Evolutionary conservation across 2,329 filamentous ascomycete species (phyloP).

Genomic region (Myriosclerotinia scirpicola): DNA sequence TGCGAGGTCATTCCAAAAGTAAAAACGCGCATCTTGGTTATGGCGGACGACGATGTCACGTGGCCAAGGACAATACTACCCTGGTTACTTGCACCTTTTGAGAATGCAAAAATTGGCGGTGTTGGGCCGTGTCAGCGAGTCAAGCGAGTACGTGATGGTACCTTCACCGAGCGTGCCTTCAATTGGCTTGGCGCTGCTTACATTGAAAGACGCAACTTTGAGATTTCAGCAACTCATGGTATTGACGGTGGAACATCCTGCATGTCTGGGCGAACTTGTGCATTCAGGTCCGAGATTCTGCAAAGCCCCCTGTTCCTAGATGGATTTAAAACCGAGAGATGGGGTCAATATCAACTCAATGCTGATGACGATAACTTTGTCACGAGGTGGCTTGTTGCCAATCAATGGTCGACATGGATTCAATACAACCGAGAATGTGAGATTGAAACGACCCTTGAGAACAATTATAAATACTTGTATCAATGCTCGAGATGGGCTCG

Average conservation of each 20-base stretch:
- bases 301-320: slow-evolving; percentile 82
- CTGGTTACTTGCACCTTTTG: slow-evolving; percentile 92
- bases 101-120: slow-evolving; percentile 78
- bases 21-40: slow-evolving; percentile 78
- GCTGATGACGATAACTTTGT: slow-evolving; percentile 99
- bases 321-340: slow-evolving; percentile 88
- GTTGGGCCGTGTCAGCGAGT: slow-evolving; percentile 91
- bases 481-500: slow-evolving; percentile 94
- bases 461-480: slow-evolving; percentile 83
- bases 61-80: slow-evolving; percentile 84
- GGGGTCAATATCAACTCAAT: slow-evolving; percentile 85
- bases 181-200: slow-evolving; percentile 92
- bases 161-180: slow-evolving; percentile 65
- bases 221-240: slow-evolving; percentile 92
- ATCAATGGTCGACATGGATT: slow-evolving; percentile 92
- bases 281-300: slow-evolving; percentile 85
- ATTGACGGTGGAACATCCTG: slow-evolving; percentile 96
- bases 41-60: slow-evolving; percentile 94
- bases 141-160: slow-evolving; percentile 60
- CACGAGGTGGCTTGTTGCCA: slow-evolving; percentile 89
- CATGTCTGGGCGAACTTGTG: slow-evolving; percentile 90
- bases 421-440: slow-evolving; percentile 91
- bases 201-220: slow-evolving; percentile 91
- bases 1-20: slow-evolving; percentile 87
- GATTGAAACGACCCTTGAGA: slow-evolving; percentile 89